Percentiles rank a stretch among this genome's conserved stretches.
These are phyloP conservation scores for Dactylella cylindrospora DNA, from an alignment of 2,329 filamentous ascomycete genomes.

Conservation along the genomic window DNA sequence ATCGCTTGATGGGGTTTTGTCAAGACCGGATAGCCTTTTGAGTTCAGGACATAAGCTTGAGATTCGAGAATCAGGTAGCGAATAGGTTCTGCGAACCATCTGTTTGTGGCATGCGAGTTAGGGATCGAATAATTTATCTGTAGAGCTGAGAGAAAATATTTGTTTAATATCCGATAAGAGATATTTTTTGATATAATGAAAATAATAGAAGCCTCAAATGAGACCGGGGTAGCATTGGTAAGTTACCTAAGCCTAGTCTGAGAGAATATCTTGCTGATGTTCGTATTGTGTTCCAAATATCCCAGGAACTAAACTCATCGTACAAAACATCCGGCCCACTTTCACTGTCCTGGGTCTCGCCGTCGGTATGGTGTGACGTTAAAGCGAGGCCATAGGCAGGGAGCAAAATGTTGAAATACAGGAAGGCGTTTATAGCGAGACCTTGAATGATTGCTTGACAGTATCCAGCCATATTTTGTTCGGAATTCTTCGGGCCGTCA, in stretches of 20 bases:
- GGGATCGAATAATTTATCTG: slow-evolving; percentile 50
- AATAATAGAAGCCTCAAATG: slow-evolving; percentile 1
- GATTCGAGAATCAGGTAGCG: slow-evolving; percentile 62
- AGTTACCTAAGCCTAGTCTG: slow-evolving; percentile 77
- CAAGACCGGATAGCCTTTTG: slow-evolving; percentile 63
- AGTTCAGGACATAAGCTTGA: slow-evolving; percentile 63
- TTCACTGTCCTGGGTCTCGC: slow-evolving; percentile 55
- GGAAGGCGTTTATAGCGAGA: slow-evolving; percentile 70
- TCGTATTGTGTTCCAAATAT: slow-evolving; percentile 87
- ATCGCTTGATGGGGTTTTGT: slow-evolving; percentile 64
- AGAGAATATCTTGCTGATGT: slow-evolving; percentile 80
- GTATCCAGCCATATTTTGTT: slow-evolving; percentile 68
- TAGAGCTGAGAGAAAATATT: slow-evolving; percentile 55
- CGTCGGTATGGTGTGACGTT: slow-evolving; percentile 57
- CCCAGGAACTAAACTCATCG: slow-evolving; percentile 80
- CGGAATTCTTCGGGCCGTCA: slow-evolving; percentile 70
- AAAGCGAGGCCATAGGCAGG: slow-evolving; percentile 68
- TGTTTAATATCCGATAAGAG: neutral
- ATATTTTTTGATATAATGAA: neutral
- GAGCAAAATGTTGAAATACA: slow-evolving; percentile 77
- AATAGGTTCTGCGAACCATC: slow-evolving; percentile 70
- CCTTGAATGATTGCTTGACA: slow-evolving; percentile 80
- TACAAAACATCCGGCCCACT: slow-evolving; percentile 48
- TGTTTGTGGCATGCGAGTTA: slow-evolving; percentile 58
- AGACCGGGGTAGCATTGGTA: slow-evolving; percentile 12